phyloP scores from a whole-genome alignment of 495 filamentous ascomycete genomes.

The Talaromyces liani region DNA sequence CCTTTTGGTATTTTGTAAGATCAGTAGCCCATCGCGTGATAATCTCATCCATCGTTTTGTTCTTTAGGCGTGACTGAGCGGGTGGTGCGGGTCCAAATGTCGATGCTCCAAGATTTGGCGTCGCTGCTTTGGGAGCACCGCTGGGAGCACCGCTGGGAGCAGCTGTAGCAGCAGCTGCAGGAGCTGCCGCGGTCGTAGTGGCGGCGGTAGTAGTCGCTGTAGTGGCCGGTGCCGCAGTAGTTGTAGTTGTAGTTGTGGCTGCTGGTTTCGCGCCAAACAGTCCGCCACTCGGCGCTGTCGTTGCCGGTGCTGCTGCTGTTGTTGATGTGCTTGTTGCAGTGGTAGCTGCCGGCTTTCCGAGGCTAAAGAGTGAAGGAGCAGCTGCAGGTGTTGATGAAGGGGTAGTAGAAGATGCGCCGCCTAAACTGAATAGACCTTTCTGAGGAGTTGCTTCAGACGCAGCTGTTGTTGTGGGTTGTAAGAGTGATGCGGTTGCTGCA shows the following conservation, averaged over 20 bases:
- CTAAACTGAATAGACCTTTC: constrained; percentile 33
- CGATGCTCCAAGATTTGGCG: constrained; percentile 52
- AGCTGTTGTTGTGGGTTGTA: constrained; percentile 21
- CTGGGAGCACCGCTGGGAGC: constrained; percentile 16
- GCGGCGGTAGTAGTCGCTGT: constrained; percentile 16
- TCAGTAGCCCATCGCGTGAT: constrained; percentile 97
- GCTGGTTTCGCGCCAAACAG: constrained; percentile 30
- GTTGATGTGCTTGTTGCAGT: constrained; percentile 7
- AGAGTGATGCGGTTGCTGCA: constrained; percentile 17
- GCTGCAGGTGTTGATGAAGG: constrained; percentile 34
- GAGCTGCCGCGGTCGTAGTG: constrained; percentile 15
- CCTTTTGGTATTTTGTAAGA: constrained; percentile 88
- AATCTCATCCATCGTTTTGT: constrained; percentile 99
- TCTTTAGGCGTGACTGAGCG: constrained; percentile 80
- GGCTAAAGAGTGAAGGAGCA: constrained; percentile 17
- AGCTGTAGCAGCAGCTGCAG: constrained; percentile 19
- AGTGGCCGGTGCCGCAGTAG: constrained; percentile 19
- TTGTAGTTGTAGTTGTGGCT: constrained; percentile 16
- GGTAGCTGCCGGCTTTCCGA: constrained; percentile 4
- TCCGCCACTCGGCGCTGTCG: constrained; percentile 15
- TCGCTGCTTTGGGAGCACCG: constrained; percentile 16
- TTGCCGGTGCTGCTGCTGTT: constrained; percentile 10
- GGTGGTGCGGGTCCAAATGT: constrained; percentile 70
- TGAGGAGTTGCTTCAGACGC: constrained; percentile 30
- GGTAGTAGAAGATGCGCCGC: constrained; percentile 27